These are phyloP conservation scores for Phyllostachys edulis DNA, from an alignment of 176 grass and related monocot species.

Conservation along the genomic window DNA sequence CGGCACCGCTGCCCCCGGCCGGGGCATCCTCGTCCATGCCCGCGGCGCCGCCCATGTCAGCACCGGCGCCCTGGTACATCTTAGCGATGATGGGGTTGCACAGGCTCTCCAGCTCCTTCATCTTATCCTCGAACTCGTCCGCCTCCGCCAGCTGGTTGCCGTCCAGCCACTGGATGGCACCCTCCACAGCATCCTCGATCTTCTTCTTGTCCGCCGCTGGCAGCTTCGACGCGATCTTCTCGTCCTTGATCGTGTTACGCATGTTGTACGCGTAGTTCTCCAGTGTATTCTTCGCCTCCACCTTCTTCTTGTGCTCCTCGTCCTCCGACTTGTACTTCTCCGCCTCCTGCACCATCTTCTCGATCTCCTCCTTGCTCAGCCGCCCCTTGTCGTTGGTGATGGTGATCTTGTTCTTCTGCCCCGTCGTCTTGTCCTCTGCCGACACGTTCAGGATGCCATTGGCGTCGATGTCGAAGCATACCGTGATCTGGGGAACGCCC, in stretches of 20 bases:
- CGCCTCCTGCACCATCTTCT: constrained; percentile 66
- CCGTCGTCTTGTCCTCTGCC: constrained; percentile 55
- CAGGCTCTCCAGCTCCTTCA: constrained; percentile 62
- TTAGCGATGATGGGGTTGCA: constrained; percentile 81
- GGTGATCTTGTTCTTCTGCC: constrained; percentile 72
- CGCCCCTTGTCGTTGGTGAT: constrained; percentile 70
- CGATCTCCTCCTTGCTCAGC: constrained; percentile 60
- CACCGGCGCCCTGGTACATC: constrained; percentile 60
- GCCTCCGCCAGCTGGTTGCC: constrained; percentile 57
- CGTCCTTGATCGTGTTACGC: constrained; percentile 69
- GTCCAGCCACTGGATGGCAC: constrained; percentile 57
- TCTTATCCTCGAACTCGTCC: constrained; percentile 63
- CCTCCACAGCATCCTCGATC: constrained; percentile 57
- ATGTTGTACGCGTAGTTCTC: constrained; percentile 87
- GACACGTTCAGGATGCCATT: constrained; percentile 62
- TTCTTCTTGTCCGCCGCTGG: constrained; percentile 39
- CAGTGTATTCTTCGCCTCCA: constrained; percentile 53
- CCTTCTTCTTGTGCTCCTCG: constrained; percentile 68
- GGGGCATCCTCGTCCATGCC: constrained; percentile 57
- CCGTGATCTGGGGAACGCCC: constrained; percentile 55
- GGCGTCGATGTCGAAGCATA: constrained; percentile 60
- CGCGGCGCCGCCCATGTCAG: constrained; percentile 27
- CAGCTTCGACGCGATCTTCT: constrained; percentile 59
- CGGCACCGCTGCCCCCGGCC: constrained; percentile 18
- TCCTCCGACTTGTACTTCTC: constrained; percentile 71